Evolutionary conservation across 2,329 filamentous ascomycete species (phyloP), one percentile per base, ranked within the genome.

Genomic region (Atkinsonella texensis): DNA sequence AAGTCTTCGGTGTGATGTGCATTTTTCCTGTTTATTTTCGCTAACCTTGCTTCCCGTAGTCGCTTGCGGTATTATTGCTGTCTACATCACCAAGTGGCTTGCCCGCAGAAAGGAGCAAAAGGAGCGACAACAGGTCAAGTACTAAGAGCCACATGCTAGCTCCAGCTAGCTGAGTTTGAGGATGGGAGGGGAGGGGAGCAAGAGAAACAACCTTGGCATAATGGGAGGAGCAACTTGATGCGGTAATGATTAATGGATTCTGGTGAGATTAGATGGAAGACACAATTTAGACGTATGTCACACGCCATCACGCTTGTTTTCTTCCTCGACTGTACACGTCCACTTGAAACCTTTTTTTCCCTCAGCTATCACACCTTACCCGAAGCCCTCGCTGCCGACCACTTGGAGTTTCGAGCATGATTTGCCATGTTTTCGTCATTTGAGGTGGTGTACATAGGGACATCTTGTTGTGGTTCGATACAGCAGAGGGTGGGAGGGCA

Each of bases 31-130:
- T 8, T 2, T 12, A 28, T 20, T 3, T 33, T n/a, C 33, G 46
- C 43, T 55, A 46, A 60, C 62, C 53, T 40, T 1, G 28, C 6
- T 23, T 11, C 32, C 31, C 8, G 11, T 48, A 67, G 69, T 73
- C 48, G 67, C 56, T 48, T 49, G 63, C 51, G 63, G 55, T 50
- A 48, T 72, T 17, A 48, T 64, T 44, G 52, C 49, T 39, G 56
- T 71, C 43, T 63, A 57, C 52, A 38, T 69, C 54, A 55, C 59
- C 62, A 70, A 65, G 62, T 56, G 49, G 53, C 50, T 65, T 49
- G 48, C 59, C 48, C 47, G 53, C 47, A 49, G 53, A 46, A 54
- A 35, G 47, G 61, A 59, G 52, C 65, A 65, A 60, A 67, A 62
- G 60, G 65, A 63, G 49, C 53, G 57, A 56, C 67, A 38, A 33